Conservation (phyloP, 768 basidiomycete genomes). For the Amanita pseudoporphyria region DNA sequence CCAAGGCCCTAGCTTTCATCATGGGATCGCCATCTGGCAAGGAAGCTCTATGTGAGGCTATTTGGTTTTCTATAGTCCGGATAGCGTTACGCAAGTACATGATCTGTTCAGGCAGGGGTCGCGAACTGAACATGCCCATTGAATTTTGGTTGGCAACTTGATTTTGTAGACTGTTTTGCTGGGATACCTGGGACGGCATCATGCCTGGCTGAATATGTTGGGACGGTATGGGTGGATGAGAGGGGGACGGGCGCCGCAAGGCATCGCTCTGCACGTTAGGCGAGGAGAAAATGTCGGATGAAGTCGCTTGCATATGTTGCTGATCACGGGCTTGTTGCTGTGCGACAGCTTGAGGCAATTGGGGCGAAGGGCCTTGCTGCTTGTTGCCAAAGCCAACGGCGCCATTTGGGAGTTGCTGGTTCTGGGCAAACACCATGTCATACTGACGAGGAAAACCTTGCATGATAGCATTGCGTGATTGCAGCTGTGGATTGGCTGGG, state of each 20-base stretch:
- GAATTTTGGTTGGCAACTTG: not conserved
- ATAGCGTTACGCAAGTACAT: slow-evolving; percentile 2
- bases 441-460: slow-evolving; percentile 2
- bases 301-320: slow-evolving; percentile 15
- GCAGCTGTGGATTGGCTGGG: not conserved
- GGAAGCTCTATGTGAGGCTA: not conserved
- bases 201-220: slow-evolving; percentile 3
- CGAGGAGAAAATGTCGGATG: slow-evolving; percentile 38
- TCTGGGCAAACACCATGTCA: slow-evolving; percentile 25
- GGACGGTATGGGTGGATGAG: slow-evolving; percentile 21
- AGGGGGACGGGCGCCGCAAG: slow-evolving; percentile 42
- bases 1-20: slow-evolving; percentile 3
- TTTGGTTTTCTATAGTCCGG: not conserved
- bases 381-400: slow-evolving; percentile 25
- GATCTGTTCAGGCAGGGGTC: slow-evolving; percentile 1
- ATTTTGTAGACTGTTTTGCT: not conserved
- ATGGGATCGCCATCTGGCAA: slow-evolving; percentile 3
- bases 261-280: slow-evolving; percentile 34
- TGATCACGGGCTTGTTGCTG: slow-evolving; percentile 12
- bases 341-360: not conserved
- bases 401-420: slow-evolving; percentile 35
- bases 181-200: not conserved
- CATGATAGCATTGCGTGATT: not conserved
- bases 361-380: not conserved
- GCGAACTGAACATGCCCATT: not conserved